These are phyloP conservation scores for Picea glauca DNA, from an alignment of 75 land plant genomes.

Conservation along the genomic window DNA sequence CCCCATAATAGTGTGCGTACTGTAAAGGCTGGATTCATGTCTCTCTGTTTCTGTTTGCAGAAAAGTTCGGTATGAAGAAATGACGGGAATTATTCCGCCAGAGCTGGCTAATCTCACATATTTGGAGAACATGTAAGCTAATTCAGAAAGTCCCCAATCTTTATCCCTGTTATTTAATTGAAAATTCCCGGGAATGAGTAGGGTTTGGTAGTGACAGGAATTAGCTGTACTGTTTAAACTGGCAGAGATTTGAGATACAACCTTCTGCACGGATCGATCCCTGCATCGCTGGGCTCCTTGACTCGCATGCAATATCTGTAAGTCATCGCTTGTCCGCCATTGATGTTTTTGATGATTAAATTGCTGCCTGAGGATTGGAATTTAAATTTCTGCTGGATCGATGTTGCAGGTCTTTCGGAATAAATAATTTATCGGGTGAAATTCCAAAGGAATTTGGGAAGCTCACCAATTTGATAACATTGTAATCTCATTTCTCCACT, in stretches of 20 bases:
- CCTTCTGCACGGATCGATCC: background rate
- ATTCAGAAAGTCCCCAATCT: background rate
- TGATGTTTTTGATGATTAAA: background rate
- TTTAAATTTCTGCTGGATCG: background rate
- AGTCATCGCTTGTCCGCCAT: background rate
- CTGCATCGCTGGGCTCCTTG: background rate
- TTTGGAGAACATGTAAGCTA: background rate
- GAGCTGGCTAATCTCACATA: background rate
- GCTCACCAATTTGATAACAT: constrained; percentile 38
- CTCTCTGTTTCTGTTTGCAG: background rate
- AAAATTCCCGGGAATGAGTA: background rate
- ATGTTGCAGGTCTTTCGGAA: constrained; percentile 44
- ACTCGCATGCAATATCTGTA: background rate
- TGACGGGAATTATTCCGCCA: background rate
- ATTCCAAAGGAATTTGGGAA: constrained; percentile 57
- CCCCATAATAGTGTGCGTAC: background rate
- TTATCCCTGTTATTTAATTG: background rate
- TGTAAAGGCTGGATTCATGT: background rate
- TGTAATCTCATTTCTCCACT: constrained; percentile 13
- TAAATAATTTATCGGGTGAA: constrained; percentile 57
- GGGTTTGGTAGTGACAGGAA: background rate
- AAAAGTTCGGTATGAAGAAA: background rate
- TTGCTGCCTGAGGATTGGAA: background rate
- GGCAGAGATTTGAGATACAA: background rate
- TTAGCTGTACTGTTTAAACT: background rate